phyloP scores from a whole-genome alignment of 345 rosid genomes.

The Brassica rapa region DNA sequence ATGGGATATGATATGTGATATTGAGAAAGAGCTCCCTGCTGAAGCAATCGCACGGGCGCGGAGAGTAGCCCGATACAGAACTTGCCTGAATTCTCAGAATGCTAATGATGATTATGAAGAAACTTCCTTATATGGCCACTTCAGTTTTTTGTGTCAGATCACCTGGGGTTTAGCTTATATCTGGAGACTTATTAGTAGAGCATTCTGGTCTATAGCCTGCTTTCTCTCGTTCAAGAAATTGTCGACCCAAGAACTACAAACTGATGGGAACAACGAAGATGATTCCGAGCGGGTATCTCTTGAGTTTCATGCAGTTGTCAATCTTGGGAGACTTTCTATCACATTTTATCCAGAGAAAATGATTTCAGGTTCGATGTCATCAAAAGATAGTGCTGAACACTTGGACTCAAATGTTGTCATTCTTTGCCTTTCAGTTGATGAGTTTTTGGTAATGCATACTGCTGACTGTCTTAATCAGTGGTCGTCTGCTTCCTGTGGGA shows the following conservation, averaged over 20 bases:
- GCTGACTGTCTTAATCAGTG: slow-evolving; percentile 53
- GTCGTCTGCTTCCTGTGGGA: slow-evolving; percentile 59
- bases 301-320: slow-evolving; percentile 45
- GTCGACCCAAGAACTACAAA: slow-evolving; percentile 39
- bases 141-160: slow-evolving; percentile 39
- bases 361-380: slow-evolving; percentile 42
- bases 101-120: slow-evolving; percentile 39
- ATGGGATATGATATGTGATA: slow-evolving; percentile 58
- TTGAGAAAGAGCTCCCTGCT: slow-evolving; percentile 74
- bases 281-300: slow-evolving; percentile 43
- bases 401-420: slow-evolving; percentile 47
- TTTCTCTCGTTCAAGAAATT: slow-evolving; percentile 37
- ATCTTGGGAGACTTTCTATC: slow-evolving; percentile 56
- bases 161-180: slow-evolving; percentile 41
- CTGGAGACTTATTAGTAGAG: slow-evolving; percentile 46
- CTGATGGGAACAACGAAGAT: slow-evolving; percentile 37
- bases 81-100: slow-evolving; percentile 41
- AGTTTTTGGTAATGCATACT: slow-evolving; percentile 48
- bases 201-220: slow-evolving; percentile 37
- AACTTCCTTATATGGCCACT: slow-evolving; percentile 30
- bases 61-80: slow-evolving; percentile 68
- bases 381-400: slow-evolving; percentile 44
- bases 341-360: slow-evolving; percentile 44
- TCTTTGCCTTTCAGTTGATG: slow-evolving; percentile 60
- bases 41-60: slow-evolving; percentile 85